Evolutionary conservation across 164 flowering plant genomes (phyloP), one percentile per base, ranked within the genome.

Genomic region (Paratinospora sagittata): DNA sequence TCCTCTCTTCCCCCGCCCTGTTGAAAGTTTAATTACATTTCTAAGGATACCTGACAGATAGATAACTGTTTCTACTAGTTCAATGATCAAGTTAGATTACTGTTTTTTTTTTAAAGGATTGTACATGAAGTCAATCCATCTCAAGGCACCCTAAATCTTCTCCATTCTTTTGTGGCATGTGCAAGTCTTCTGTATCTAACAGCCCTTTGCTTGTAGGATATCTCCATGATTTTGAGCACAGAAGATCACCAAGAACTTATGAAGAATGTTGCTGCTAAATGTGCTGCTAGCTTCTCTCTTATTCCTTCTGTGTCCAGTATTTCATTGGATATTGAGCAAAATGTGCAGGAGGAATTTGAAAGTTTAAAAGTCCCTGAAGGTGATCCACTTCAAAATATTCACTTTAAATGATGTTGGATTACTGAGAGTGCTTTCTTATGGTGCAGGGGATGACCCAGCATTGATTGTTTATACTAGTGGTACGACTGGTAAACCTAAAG

Each of bases 401-500:
- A 52, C 26, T 63, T 23, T 30, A n/a, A 72, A 2, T 7, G 12
- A 19, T 13, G 43, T 14, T n/a, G 36, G 61, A 23, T 57, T 27
- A 57, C 60, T 75, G 66, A 36, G 41, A 73, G 43, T 75, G 24
- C 26, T 58, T 23, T 41, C 7, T 45, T 60, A 16, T 73, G 77
- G 61, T 76, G 75, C 72, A 92, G 97, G 77, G 33, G 97, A 87
- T 41, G 85, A 86, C 47, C 87, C 95, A 21, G 98, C 99, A 65
- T 77, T 96, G 67, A 85, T 96, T 68, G 70, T 96, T 8, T 96
- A 96, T 80, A 96, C 99, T 27, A 96, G 99, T 83, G 99, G 99
- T 47, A 96, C 99, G 47, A 96, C 99, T 26, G 99, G 99, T n/a
- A 96, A 89, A 83, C 99, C 99, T 45, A 96, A 96, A 85, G 99